A percentile compares a stretch with the other conserved stretches of the same genome.
phyloP scores from a whole-genome alignment of 805 yeast genomes.

The Saccharomycopsis capsularis region DNA sequence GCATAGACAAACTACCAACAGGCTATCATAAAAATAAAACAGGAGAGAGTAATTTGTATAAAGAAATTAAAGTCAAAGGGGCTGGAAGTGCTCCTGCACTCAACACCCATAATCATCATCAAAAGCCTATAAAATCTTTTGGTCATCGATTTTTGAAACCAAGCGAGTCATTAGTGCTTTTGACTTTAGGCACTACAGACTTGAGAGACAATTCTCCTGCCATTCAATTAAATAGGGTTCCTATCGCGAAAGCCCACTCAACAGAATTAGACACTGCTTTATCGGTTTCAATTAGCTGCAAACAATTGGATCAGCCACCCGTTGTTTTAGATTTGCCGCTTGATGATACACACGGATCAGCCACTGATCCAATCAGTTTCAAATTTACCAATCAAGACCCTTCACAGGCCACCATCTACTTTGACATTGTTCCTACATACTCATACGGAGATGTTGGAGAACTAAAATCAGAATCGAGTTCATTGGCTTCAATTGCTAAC shows the following conservation, averaged over 20 bases:
- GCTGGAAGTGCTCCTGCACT: not conserved
- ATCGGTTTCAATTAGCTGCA: slow-evolving; percentile 50
- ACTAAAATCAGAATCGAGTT: not conserved
- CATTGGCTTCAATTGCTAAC: too few relatives aligned
- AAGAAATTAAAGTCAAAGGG: slow-evolving; percentile 21
- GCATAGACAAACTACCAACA: slow-evolving; percentile 24
- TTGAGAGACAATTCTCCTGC: slow-evolving; percentile 52
- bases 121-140: slow-evolving; percentile 64
- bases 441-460: slow-evolving; percentile 35
- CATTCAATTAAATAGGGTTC: slow-evolving; percentile 64
- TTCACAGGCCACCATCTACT: slow-evolving; percentile 52
- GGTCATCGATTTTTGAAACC: slow-evolving; percentile 70
- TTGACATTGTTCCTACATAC: slow-evolving; percentile 89
- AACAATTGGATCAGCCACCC: slow-evolving; percentile 44
- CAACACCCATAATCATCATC: not conserved
- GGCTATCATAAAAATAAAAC: not conserved
- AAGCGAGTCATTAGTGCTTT: slow-evolving; percentile 63
- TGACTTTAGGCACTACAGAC: slow-evolving; percentile 85
- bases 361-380: slow-evolving; percentile 64
- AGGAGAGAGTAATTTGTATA: slow-evolving; percentile 19
- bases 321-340: slow-evolving; percentile 71
- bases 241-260: slow-evolving; percentile 65
- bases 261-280: slow-evolving; percentile 86
- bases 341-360: slow-evolving; percentile 47
- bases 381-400: slow-evolving; percentile 43